phyloP scores from a whole-genome alignment of 352 stramenopile genomes.

The Phytophthora palmivora region DNA sequence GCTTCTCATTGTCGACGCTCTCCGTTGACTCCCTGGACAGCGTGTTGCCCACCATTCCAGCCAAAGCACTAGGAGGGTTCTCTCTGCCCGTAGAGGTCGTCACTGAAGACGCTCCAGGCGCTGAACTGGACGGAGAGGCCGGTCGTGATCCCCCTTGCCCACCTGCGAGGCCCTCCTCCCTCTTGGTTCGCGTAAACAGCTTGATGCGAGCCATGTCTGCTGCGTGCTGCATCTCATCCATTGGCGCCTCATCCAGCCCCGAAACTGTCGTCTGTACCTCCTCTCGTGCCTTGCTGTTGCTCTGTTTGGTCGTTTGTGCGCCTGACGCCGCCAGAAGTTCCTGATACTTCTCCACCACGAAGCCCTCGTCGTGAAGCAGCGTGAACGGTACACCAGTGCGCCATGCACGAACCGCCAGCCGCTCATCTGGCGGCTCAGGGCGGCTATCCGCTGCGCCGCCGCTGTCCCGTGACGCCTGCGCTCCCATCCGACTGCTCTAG shows the following conservation, averaged over 20 bases:
- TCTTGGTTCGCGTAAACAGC: conserved; percentile 43
- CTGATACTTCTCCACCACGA: conserved; percentile 73
- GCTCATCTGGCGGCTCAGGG: conserved; percentile 18
- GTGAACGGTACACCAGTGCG: conserved; percentile 69
- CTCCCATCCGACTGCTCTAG: conserved; percentile 21
- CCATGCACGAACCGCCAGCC: conserved; percentile 41
- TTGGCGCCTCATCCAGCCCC: conserved; percentile 55
- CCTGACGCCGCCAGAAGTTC: conserved; percentile 37
- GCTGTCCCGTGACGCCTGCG: conserved; percentile 33
- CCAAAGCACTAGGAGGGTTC: conserved; percentile 40
- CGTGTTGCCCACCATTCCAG: conserved; percentile 46
- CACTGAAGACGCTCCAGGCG: not conserved
- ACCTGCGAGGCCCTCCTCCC: not conserved
- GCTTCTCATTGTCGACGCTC: conserved; percentile 40
- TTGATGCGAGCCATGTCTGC: conserved; percentile 64
- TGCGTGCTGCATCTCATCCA: conserved; percentile 68
- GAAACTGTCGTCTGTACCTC: conserved; percentile 50
- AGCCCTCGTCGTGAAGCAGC: conserved; percentile 73
- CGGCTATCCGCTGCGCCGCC: not conserved
- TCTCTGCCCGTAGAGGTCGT: conserved; percentile 28
- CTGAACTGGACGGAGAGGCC: conserved; percentile 14
- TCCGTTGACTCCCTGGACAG: conserved; percentile 50
- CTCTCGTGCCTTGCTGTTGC: conserved; percentile 13
- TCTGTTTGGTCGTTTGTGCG: not conserved
- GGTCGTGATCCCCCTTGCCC: conserved; percentile 3